Evolutionary conservation across 768 basidiomycete genomes (phyloP), one percentile per base, ranked within the genome.

Genomic region (Boletus subcaerulescens): DNA sequence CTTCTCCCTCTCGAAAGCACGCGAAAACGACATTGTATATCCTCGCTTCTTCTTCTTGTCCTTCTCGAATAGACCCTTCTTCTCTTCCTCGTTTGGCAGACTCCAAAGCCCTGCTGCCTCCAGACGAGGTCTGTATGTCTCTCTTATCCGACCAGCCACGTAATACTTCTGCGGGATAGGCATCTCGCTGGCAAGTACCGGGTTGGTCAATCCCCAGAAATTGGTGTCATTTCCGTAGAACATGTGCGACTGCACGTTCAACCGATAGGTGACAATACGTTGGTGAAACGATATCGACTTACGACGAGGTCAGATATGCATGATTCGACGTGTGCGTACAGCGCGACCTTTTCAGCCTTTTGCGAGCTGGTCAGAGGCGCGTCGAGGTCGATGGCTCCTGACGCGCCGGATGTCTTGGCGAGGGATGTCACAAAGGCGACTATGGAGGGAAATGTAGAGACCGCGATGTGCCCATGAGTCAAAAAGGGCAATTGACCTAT

Each of bases 401-500:
- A 73, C 17, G 66, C 57, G 32, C 59, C 36, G 0, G 33, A 35
- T 35, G 61, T 63, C 9, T 69, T 71, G 48, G 74, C 72, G 24
- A 86, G 71, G n/a, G 76, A 74, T 4, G 81, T 73, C 22, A 89
- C 76, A 61, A 89, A 89, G 60, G 81, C 81, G 31, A 85, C 66
- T 62, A 92, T 91, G 35, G 85, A 76, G 3, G 80, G 69, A 26
- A 88, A 71, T 2, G 82, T 76, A 0, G 83, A 71, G 15, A 85
- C 70, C 3, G 68, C 61, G 40, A 79, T 74, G 48, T 79, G 73
- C 4, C 76, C 83, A 71, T 90, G 83, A 0, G 77, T 78, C 35
- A 92, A 69, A 61, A 81, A 90, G 2, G 91, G 91, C 2, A 93
- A 75, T 63, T 84, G 84, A 15, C 90, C 89, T 91, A 42, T 41